These are phyloP conservation scores for Sistotremastrum niveocremeum DNA, from an alignment of 768 basidiomycete genomes.

Conservation along the genomic window DNA sequence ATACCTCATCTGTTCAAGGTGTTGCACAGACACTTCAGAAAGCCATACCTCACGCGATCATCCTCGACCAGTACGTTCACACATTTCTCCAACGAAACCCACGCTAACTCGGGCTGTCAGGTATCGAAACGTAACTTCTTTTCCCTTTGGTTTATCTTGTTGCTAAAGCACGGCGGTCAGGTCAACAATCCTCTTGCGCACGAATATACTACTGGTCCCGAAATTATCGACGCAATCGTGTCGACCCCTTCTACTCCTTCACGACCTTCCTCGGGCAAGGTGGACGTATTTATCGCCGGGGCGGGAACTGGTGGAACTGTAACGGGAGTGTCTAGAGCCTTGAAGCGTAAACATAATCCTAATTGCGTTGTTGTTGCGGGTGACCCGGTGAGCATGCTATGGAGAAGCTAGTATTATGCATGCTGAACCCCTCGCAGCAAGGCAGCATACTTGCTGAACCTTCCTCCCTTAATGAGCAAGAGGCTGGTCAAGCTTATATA, in stretches of 20 bases:
- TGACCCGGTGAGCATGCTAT: conserved; percentile 60
- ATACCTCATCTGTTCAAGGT: conserved; percentile 79
- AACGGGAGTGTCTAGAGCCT: conserved; percentile 69
- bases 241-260: conserved; percentile 46
- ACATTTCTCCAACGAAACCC: background rate
- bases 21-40: conserved; percentile 67
- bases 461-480: conserved; percentile 42
- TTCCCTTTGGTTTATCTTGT: too few relatives aligned
- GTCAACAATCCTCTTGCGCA: conserved; percentile 84
- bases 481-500: conserved; percentile 42
- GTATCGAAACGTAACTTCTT: too few relatives aligned
- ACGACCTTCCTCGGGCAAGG: conserved; percentile 53
- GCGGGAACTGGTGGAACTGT: conserved; percentile 95
- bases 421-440: conserved; percentile 30
- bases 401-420: conserved; percentile 4
- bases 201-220: conserved; percentile 79
- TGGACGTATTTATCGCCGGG: conserved; percentile 72
- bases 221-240: conserved; percentile 71
- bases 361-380: conserved; percentile 68
- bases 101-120: too few relatives aligned
- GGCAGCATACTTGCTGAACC: conserved; percentile 82
- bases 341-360: conserved; percentile 68
- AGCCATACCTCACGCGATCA: conserved; percentile 73
- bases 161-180: conserved; percentile 17
- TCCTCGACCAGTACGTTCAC: conserved; percentile 68